phyloP scores from a whole-genome alignment of 1,284 basidiomycete species.

The Schizophyllum amplum region DNA sequence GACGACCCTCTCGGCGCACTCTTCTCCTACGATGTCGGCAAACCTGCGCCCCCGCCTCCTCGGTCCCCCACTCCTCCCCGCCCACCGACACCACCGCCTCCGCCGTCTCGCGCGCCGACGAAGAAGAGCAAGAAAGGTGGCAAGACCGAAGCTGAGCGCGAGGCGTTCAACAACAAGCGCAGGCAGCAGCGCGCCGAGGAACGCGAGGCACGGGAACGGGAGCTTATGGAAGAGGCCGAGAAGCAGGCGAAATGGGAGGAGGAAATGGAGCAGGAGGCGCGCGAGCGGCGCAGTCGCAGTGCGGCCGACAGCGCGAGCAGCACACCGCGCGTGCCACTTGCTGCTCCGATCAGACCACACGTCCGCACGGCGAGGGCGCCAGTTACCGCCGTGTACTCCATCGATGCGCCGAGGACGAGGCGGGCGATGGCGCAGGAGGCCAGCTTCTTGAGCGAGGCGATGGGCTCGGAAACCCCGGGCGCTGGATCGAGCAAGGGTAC shows the following conservation, averaged over 20 bases:
- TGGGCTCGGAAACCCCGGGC: not conserved
- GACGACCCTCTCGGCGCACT: conserved; percentile 58
- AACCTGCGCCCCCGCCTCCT: conserved; percentile 42
- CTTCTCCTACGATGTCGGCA: conserved; percentile 59
- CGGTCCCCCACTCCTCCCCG: conserved; percentile 20
- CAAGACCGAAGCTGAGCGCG: conserved; percentile 22
- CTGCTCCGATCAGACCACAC: conserved; percentile 27
- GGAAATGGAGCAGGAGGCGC: conserved; percentile 21
- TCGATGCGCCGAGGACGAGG: not conserved
- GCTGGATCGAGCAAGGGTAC: not conserved
- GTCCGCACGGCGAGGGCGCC: conserved; percentile 29
- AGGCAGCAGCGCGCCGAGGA: conserved; percentile 30
- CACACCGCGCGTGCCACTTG: conserved; percentile 32
- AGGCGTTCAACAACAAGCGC: conserved; percentile 22
- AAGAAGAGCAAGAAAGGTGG: conserved; percentile 6
- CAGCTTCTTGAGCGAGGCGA: not conserved
- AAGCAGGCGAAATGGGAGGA: conserved; percentile 13
- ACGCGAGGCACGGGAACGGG: conserved; percentile 18
- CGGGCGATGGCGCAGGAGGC: not conserved
- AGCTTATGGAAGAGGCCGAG: conserved; percentile 6
- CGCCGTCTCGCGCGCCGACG: conserved; percentile 5
- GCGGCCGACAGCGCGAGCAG: conserved; percentile 40
- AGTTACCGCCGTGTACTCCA: not conserved
- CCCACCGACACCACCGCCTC: conserved; percentile 24
- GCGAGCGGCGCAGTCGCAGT: conserved; percentile 15